These are phyloP conservation scores for Backusella morwellensis DNA, from an alignment of 192 early-diverging fungal genomes.

Conservation along the genomic window DNA sequence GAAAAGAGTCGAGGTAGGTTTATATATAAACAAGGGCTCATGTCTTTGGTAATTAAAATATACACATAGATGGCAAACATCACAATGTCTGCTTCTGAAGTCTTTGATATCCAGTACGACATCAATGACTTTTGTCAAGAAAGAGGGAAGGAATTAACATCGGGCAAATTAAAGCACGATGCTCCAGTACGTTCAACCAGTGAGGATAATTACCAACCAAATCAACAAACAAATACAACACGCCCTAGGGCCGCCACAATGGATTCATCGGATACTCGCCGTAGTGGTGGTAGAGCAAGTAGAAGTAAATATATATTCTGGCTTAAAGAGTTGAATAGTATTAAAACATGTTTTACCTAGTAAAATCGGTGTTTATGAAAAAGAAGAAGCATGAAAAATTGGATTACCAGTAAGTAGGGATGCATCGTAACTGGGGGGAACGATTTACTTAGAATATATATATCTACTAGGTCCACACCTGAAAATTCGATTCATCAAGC, in stretches of 20 bases:
- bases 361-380: slow-evolving; percentile 15
- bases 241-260: background rate
- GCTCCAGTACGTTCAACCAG: background rate
- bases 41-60: too few species aligned
- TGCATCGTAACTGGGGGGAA: background rate
- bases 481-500: background rate
- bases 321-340: too few species aligned
- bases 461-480: background rate
- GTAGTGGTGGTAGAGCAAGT: background rate
- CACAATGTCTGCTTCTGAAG: background rate
- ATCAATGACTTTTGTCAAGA: slow-evolving; percentile 2
- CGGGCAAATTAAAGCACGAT: background rate
- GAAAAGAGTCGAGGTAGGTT: slow-evolving; percentile 24
- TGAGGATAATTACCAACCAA: background rate
- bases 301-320: background rate
- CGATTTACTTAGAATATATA: background rate
- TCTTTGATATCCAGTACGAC: slow-evolving; percentile 6
- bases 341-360: background rate
- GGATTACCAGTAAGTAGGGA: background rate
- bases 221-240: background rate
- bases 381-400: slow-evolving; percentile 11
- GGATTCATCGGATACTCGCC: background rate
- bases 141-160: background rate
- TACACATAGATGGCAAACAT: background rate
- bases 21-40: too few species aligned